Evolutionary conservation across 345 rosid genomes (phyloP).

Genomic region (Cardamine chenopodiifolia): DNA sequence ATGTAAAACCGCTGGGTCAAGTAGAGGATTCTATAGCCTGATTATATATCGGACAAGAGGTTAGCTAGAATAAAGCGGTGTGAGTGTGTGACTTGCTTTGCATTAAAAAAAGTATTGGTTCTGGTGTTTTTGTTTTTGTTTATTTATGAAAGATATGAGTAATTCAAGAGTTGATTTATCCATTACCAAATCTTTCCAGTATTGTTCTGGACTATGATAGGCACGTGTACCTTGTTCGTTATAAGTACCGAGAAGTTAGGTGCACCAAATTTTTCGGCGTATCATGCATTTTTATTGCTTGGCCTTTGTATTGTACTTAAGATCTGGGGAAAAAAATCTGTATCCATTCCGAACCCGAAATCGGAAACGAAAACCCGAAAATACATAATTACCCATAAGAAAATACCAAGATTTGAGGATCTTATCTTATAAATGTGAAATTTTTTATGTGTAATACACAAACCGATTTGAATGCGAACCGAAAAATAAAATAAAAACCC

Average conservation of each 20-base stretch:
- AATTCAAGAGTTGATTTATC: background rate
- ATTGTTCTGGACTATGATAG: background rate
- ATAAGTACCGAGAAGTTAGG: background rate
- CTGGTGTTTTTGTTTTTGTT: background rate
- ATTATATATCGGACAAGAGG: background rate
- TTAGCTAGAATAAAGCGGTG: conserved; percentile 12
- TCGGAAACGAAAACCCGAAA: too few species aligned
- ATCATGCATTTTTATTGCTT: too few species aligned
- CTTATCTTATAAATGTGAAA: too few species aligned
- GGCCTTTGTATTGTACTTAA: too few species aligned
- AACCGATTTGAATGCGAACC: too few species aligned
- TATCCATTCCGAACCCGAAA: too few species aligned
- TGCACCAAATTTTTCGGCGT: background rate
- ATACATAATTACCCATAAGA: too few species aligned
- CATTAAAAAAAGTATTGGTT: background rate
- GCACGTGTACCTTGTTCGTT: background rate
- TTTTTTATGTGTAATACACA: too few species aligned
- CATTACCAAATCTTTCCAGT: background rate
- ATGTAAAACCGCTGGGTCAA: conserved; percentile 13
- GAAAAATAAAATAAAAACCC: too few species aligned
- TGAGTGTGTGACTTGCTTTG: conserved; percentile 8
- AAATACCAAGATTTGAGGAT: too few species aligned
- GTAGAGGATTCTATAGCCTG: conserved; percentile 14
- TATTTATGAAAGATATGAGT: background rate
- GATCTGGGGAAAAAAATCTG: too few species aligned